Evolutionary conservation across 306 rosid genomes (phyloP).

Genomic region (Vachellia collinsii): DNA sequence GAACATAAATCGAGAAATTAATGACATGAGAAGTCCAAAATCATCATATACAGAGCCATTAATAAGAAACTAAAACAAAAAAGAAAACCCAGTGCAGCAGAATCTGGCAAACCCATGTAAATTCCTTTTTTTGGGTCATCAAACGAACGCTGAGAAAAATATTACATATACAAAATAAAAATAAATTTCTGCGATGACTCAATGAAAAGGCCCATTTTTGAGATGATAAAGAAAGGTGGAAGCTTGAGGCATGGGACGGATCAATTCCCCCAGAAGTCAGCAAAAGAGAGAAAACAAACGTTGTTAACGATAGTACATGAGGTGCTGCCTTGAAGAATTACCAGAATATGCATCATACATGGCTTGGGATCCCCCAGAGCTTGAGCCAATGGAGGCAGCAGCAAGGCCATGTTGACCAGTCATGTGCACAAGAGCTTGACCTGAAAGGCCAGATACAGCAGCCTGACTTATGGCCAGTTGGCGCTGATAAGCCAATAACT

Average conservation of each 20-base stretch:
- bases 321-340: constrained; percentile 71
- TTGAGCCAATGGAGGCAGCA: constrained; percentile 64
- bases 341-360: constrained; percentile 73
- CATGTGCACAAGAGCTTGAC: constrained; percentile 67
- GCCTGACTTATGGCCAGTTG: constrained; percentile 78
- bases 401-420: constrained; percentile 62
- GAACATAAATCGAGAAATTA: constrained; percentile 24
- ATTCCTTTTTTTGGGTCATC: constrained; percentile 33
- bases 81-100: constrained; percentile 38
- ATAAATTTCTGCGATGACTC: constrained; percentile 31
- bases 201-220: constrained; percentile 31
- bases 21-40: constrained; percentile 39
- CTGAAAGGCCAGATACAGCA: constrained; percentile 67
- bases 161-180: constrained; percentile 52
- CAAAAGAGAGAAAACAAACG: not conserved
- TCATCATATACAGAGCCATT: constrained; percentile 42
- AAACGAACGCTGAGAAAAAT: constrained; percentile 36
- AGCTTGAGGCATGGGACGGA: constrained; percentile 40
- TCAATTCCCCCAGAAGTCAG: constrained; percentile 34
- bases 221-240: constrained; percentile 32
- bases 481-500: constrained; percentile 75
- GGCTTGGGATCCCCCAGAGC: constrained; percentile 64
- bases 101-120: constrained; percentile 42
- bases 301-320: constrained; percentile 67
- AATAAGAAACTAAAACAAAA: constrained; percentile 38